Percentiles rank a stretch among this genome's conserved stretches.
These are phyloP conservation scores for Ophiostoma perfectum DNA, from an alignment of 2,329 filamentous ascomycete species.

Conservation along the genomic window DNA sequence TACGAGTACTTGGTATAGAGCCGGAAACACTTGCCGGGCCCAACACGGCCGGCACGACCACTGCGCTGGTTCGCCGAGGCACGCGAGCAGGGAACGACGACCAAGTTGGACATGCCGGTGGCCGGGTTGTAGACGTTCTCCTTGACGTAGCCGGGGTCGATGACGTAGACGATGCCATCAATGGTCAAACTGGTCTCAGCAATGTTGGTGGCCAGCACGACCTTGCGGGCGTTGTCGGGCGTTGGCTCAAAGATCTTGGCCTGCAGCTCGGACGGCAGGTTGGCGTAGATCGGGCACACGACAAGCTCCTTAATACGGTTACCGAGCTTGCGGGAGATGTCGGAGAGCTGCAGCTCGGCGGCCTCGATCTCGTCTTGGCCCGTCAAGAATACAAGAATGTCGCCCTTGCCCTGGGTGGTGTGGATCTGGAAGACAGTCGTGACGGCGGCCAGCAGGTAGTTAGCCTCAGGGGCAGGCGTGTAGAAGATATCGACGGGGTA, in stretches of 20 bases:
- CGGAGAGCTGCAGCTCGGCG: slow-evolving; percentile 74
- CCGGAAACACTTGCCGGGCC: slow-evolving; percentile 86
- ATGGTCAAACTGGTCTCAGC: slow-evolving; percentile 95
- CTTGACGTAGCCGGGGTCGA: slow-evolving; percentile 92
- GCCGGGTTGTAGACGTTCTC: slow-evolving; percentile 89
- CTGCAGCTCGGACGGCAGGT: slow-evolving; percentile 83
- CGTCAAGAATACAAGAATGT: slow-evolving; percentile 90
- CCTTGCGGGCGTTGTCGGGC: slow-evolving; percentile 76
- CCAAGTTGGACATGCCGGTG: slow-evolving; percentile 86
- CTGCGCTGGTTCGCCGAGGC: slow-evolving; percentile 90
- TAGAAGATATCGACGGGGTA: slow-evolving; percentile 92
- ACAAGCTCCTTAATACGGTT: slow-evolving; percentile 79
- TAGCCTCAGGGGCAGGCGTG: slow-evolving; percentile 83
- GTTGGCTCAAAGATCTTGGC: slow-evolving; percentile 93
- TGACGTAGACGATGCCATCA: slow-evolving; percentile 92
- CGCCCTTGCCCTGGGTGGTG: slow-evolving; percentile 74
- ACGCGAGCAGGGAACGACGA: slow-evolving; percentile 84
- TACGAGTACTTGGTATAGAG: slow-evolving; percentile 91
- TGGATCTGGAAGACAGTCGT: slow-evolving; percentile 96
- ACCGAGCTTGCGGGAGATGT: slow-evolving; percentile 82
- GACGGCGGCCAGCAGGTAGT: slow-evolving; percentile 85
- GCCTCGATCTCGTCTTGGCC: slow-evolving; percentile 95
- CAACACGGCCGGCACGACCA: slow-evolving; percentile 86
- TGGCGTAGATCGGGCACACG: slow-evolving; percentile 90
- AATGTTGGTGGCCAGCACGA: slow-evolving; percentile 93